Conservation (phyloP, 257 asterid species). For the Henckelia pumila region DNA sequence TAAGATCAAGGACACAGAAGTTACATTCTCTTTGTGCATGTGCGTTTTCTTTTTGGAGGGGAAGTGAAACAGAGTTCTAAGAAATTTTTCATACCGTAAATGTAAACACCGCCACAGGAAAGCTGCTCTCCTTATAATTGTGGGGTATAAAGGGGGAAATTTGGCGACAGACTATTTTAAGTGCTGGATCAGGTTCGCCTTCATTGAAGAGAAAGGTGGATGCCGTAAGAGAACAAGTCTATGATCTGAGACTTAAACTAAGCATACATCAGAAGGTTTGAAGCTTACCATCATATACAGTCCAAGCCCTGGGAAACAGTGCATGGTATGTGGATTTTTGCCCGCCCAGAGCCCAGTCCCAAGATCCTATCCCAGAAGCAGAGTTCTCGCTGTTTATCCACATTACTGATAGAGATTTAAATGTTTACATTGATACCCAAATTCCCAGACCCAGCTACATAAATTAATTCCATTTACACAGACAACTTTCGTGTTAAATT, state of each 20-base stretch:
- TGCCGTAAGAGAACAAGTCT: constrained; percentile 25
- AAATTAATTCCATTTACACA: too few species aligned
- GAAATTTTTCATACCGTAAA: constrained; percentile 54
- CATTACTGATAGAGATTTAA: constrained; percentile 25
- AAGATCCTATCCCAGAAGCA: constrained; percentile 83
- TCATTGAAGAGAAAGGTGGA: constrained; percentile 29
- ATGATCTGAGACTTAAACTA: constrained; percentile 21
- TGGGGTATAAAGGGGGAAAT: constrained; percentile 92
- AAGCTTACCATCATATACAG: constrained; percentile 77
- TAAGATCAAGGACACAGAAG: too few species aligned
- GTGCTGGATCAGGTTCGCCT: constrained; percentile 97
- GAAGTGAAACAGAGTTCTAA: too few species aligned
- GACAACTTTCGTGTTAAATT: too few species aligned
- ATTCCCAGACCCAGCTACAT: too few species aligned
- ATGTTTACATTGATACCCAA: background rate
- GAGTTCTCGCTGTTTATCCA: constrained; percentile 63
- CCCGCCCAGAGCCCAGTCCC: constrained; percentile 96
- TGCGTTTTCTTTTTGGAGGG: too few species aligned
- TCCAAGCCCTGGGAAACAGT: constrained; percentile 95
- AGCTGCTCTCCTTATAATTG: constrained; percentile 95
- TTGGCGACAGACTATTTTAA: constrained; percentile 86
- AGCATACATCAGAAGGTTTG: constrained; percentile 24
- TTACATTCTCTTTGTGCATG: too few species aligned
- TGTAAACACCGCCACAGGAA: constrained; percentile 80
- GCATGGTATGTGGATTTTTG: constrained; percentile 82